phyloP scores from a whole-genome alignment of 2,329 filamentous ascomycete species.

The Xylariaceae sp. region DNA sequence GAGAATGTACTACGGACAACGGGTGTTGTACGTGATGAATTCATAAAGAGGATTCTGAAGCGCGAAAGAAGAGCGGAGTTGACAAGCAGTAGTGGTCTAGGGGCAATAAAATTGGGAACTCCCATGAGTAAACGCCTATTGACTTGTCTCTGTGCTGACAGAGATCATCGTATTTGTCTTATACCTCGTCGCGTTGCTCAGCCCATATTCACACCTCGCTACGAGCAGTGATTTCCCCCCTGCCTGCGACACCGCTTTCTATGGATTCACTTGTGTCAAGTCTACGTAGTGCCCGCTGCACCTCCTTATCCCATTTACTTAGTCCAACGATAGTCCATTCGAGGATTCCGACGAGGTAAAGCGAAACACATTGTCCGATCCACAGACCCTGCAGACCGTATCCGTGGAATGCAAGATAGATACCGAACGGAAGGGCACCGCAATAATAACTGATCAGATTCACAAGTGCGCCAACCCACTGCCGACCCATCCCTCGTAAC shows the following conservation, averaged over 20 bases:
- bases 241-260: neutral
- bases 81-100: no score
- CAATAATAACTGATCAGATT: slow-evolving; percentile 85
- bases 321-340: slow-evolving; percentile 81
- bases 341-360: slow-evolving; percentile 76
- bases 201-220: slow-evolving; percentile 12
- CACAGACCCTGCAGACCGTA: slow-evolving; percentile 82
- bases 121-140: no score
- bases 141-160: no score
- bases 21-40: no score
- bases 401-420: slow-evolving; percentile 83
- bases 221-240: slow-evolving; percentile 6
- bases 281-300: slow-evolving; percentile 69
- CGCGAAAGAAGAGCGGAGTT: no score
- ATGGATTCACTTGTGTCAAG: slow-evolving; percentile 57
- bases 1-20: no score
- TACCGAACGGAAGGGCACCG: slow-evolving; percentile 77
- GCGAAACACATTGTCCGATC: slow-evolving; percentile 79
- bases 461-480: slow-evolving; percentile 81
- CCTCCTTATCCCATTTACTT: slow-evolving; percentile 77
- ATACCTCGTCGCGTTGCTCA: neutral
- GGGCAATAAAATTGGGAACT: no score
- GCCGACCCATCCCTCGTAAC: slow-evolving; percentile 80
- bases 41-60: no score
- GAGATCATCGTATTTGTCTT: neutral